A percentile compares a stretch with the other conserved stretches of the same genome.
Evolutionary conservation across 2,329 filamentous ascomycete genomes (phyloP).

Genomic region (Ophiocordyceps camponoti-floridani): DNA sequence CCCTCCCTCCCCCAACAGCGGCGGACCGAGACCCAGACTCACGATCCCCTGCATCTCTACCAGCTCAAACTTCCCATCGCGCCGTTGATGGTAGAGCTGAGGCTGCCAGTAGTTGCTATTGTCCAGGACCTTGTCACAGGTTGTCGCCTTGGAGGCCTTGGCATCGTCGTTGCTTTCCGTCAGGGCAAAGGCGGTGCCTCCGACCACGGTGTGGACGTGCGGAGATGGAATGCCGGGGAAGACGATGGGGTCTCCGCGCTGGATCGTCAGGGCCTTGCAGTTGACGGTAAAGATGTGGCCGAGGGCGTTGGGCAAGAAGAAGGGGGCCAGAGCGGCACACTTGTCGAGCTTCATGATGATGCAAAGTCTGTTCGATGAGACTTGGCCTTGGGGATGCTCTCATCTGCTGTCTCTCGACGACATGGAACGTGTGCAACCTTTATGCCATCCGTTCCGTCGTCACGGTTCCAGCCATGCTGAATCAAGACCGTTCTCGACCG

Average conservation of each 20-base stretch:
- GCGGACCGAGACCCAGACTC: slow-evolving; percentile 1
- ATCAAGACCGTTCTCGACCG: no score
- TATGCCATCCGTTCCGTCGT: no score
- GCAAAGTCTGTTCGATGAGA: neutral
- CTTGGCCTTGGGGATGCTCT: no score
- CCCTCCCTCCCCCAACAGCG: neutral
- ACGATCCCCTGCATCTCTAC: slow-evolving; percentile 14
- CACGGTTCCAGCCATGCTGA: no score
- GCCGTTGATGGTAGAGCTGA: slow-evolving; percentile 28
- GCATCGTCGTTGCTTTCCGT: slow-evolving; percentile 33
- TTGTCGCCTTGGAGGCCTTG: slow-evolving; percentile 40
- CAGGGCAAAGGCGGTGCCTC: slow-evolving; percentile 41
- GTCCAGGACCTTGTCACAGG: slow-evolving; percentile 43
- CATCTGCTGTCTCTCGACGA: no score
- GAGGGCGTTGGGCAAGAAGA: slow-evolving; percentile 16
- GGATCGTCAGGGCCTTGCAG: slow-evolving; percentile 9
- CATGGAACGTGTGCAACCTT: no score
- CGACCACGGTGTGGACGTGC: slow-evolving; percentile 45
- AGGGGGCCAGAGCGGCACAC: neutral
- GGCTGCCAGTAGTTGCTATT: slow-evolving; percentile 54
- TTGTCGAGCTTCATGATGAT: neutral
- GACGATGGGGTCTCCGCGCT: slow-evolving; percentile 43
- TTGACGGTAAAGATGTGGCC: slow-evolving; percentile 11
- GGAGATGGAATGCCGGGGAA: slow-evolving; percentile 30
- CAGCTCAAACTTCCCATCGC: slow-evolving; percentile 35